A percentile compares a stretch with the other conserved stretches of the same genome.
Conservation (phyloP, 1,139 yeast genomes). For the Kurtzmaniella quercitrusa region DNA sequence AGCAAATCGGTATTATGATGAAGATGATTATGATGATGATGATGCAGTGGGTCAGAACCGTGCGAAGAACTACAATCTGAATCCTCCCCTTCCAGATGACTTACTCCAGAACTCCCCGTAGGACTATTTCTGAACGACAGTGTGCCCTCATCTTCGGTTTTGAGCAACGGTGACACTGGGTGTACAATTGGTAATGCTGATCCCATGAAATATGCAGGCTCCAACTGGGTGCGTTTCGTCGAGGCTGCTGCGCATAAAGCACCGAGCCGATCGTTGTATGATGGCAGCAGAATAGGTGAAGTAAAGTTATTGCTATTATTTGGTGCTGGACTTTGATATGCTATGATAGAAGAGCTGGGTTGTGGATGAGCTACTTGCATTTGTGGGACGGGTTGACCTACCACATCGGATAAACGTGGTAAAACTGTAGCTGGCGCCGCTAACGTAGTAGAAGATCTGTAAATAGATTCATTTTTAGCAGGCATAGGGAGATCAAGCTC, state of each 20-base stretch:
- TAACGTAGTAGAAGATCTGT: not conserved
- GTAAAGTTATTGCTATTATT: not conserved
- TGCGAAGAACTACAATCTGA: not conserved
- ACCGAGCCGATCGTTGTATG: slow-evolving; percentile 6
- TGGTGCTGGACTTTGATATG: not conserved
- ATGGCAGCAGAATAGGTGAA: slow-evolving; percentile 8
- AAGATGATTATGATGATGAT: not conserved
- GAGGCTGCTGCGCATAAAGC: slow-evolving; percentile 8
- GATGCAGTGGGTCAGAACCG: not conserved
- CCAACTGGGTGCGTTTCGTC: slow-evolving; percentile 5
- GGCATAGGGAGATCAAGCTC: slow-evolving; percentile 22
- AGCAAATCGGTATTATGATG: slow-evolving; percentile 8
- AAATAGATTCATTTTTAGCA: not conserved
- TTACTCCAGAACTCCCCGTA: not conserved
- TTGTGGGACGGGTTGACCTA: slow-evolving; percentile 2
- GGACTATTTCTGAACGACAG: not conserved
- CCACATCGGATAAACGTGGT: slow-evolving; percentile 1
- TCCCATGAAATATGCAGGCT: slow-evolving; percentile 5
- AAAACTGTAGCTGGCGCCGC: slow-evolving; percentile 6
- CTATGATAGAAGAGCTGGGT: slow-evolving; percentile 1
- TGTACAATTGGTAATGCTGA: not conserved
- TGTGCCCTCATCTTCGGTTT: not conserved
- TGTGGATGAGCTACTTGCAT: slow-evolving; percentile 3
- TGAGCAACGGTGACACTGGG: slow-evolving; percentile 1
- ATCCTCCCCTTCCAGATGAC: not conserved